Conservation (phyloP, 2,329 filamentous ascomycete genomes). For the Stemphylium lycopersici region DNA sequence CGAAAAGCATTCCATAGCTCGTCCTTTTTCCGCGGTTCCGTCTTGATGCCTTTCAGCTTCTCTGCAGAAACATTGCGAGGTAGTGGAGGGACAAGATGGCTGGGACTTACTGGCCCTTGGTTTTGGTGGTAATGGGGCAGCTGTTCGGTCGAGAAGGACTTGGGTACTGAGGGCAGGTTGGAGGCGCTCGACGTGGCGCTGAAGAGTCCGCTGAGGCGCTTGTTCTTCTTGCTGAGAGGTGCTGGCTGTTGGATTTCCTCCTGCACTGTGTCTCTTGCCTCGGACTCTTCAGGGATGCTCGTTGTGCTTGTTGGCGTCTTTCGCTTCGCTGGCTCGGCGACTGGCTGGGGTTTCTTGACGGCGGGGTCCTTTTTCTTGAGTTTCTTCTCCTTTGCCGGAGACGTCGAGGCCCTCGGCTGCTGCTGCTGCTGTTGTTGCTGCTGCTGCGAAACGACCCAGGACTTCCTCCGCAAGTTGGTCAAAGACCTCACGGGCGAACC, state of each 20-base stretch:
- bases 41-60: slow-evolving; percentile 47
- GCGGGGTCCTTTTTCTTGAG: slow-evolving; percentile 23
- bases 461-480: slow-evolving; percentile 45
- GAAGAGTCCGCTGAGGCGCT: slow-evolving; percentile 44
- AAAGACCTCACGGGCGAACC: slow-evolving; percentile 41
- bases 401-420: slow-evolving; percentile 18
- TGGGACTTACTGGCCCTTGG: slow-evolving; percentile 42
- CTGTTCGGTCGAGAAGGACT: slow-evolving; percentile 58
- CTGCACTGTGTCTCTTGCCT: slow-evolving; percentile 28
- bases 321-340: slow-evolving; percentile 31
- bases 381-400: slow-evolving; percentile 24
- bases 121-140: slow-evolving; percentile 47
- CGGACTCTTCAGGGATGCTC: slow-evolving; percentile 42
- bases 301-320: slow-evolving; percentile 28
- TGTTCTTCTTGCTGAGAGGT: slow-evolving; percentile 44
- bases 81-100: slow-evolving; percentile 49
- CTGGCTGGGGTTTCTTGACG: slow-evolving; percentile 24
- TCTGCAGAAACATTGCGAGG: slow-evolving; percentile 52
- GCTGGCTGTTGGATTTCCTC: slow-evolving; percentile 28
- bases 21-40: slow-evolving; percentile 64
- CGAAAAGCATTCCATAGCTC: slow-evolving; percentile 73
- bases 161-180: slow-evolving; percentile 51
- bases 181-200: slow-evolving; percentile 37
- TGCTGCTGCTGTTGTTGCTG: slow-evolving; percentile 24
- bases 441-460: slow-evolving; percentile 33